Evolutionary conservation across 805 yeast genomes (phyloP).

Genomic region (Kuraishia capsulata): DNA sequence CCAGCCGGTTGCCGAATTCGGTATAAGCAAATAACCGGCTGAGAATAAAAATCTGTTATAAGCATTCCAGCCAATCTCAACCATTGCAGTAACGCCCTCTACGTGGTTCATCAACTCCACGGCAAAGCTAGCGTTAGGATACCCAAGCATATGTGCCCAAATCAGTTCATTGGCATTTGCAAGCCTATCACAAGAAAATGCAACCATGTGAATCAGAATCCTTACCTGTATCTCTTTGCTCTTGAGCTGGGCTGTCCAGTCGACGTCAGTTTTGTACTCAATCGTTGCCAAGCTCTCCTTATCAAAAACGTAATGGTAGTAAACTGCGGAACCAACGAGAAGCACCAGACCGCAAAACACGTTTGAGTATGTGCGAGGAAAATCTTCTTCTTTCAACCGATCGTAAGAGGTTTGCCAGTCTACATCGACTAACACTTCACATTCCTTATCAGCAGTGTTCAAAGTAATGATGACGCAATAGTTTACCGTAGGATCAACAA

Average conservation of each 20-base stretch:
- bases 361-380: slow-evolving; percentile 13
- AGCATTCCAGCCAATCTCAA: slow-evolving; percentile 19
- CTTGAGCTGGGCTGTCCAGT: slow-evolving; percentile 4
- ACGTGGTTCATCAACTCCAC: slow-evolving; percentile 14
- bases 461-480: slow-evolving; percentile 18
- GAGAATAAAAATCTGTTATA: slow-evolving; percentile 21
- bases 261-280: slow-evolving; percentile 71
- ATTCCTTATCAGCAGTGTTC: slow-evolving; percentile 7
- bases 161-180: slow-evolving; percentile 9
- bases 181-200: slow-evolving; percentile 9
- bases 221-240: slow-evolving; percentile 16
- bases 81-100: slow-evolving; percentile 12
- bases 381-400: slow-evolving; percentile 16
- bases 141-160: slow-evolving; percentile 17
- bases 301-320: slow-evolving; percentile 8
- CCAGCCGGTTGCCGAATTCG: slow-evolving; percentile 8
- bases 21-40: slow-evolving; percentile 16
- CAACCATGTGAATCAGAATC: slow-evolving; percentile 12
- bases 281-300: slow-evolving; percentile 18
- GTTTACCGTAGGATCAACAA: slow-evolving; percentile 11
- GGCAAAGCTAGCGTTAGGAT: slow-evolving; percentile 10
- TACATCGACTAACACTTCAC: slow-evolving; percentile 9
- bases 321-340: slow-evolving; percentile 6
- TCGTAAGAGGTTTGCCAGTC: slow-evolving; percentile 25
- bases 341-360: slow-evolving; percentile 13